Conservation (phyloP, 495 filamentous ascomycete species). For the Cercophora samala region DNA sequence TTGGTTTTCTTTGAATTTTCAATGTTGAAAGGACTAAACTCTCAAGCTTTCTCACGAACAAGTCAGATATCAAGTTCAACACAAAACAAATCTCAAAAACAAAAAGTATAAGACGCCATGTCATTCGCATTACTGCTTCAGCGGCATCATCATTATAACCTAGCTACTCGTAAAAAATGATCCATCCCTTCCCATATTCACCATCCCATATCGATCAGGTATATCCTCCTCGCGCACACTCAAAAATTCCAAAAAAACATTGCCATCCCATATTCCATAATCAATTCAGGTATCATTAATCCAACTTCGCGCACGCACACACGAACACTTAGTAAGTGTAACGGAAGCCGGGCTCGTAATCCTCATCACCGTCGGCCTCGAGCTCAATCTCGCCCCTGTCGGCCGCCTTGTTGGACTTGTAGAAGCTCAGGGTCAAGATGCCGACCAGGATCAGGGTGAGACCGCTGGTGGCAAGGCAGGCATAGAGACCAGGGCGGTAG, state of each 20-base stretch:
- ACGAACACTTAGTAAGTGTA: slow-evolving; percentile 43
- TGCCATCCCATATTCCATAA: background rate
- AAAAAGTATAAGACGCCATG: too few species aligned
- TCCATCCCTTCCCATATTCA: background rate
- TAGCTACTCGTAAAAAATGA: too few species aligned
- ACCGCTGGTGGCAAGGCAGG: slow-evolving; percentile 41
- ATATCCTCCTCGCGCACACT: background rate
- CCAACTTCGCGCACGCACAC: background rate
- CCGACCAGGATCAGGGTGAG: slow-evolving; percentile 38
- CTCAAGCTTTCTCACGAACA: too few species aligned
- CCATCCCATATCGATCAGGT: background rate
- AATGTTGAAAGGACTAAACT: too few species aligned
- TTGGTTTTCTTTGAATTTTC: too few species aligned
- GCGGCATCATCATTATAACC: too few species aligned
- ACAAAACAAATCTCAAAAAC: too few species aligned
- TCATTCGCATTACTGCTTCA: too few species aligned
- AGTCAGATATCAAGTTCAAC: too few species aligned
- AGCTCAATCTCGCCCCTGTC: slow-evolving; percentile 46
- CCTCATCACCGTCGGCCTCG: slow-evolving; percentile 38
- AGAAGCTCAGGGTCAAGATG: slow-evolving; percentile 32
- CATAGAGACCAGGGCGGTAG: slow-evolving; percentile 46
- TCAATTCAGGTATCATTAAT: slow-evolving; percentile 4
- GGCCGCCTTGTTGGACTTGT: slow-evolving; percentile 39
- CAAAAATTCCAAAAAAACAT: background rate
- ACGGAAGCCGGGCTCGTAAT: slow-evolving; percentile 42